Evolutionary conservation across 495 filamentous ascomycete species (phyloP), one percentile per base, ranked within the genome.

Genomic region (Cetradonia linearis): DNA sequence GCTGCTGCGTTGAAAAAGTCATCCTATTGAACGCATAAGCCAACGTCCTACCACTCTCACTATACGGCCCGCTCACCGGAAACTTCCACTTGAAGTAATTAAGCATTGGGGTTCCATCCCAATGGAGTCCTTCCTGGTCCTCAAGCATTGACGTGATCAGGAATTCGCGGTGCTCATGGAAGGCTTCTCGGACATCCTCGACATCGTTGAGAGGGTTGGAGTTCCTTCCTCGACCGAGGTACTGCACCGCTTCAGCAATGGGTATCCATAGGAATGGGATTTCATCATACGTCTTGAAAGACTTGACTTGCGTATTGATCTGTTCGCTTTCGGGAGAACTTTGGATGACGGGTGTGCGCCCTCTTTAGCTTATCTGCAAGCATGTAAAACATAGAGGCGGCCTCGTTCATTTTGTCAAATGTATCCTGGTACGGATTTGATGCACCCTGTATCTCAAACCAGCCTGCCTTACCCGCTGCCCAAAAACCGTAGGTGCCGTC

Each of bases 381-480:
- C 63, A 83, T 84, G 71, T 89, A 90, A 14, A 90, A 78, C 61
- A 90, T 70, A 54, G 80, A 78, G 33, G 89, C 80, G 2, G 83
- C 86, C 71, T 89, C 82, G 30, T 78, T 76, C 73, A 91, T 87
- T 16, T 80, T 73, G 56, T 81, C 74, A 73, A 81, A 89, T 57
- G 82, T 81, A 3, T 71, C 65, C 59, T 75, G 70, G 70, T 88
- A 95, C 3, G 73, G 69, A 49, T 74, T 73, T 53, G 83, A 76
- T 2, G 89, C 85, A 27, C 74, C 56, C 27, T 63, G 71, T 30
- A 93, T 81, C 68, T 85, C 79, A 70, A 83, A 92, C 87, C 88
- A 92, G 58, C 87, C 89, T n/a, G 85, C 81, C 60, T 76, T 71
- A 52, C 89, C 88, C 37, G 82, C 81, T 34, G 87, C 86, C 89